Base-by-base conservation (phyloP, 345 rosid species). In the Passiflora organensis region DNA sequence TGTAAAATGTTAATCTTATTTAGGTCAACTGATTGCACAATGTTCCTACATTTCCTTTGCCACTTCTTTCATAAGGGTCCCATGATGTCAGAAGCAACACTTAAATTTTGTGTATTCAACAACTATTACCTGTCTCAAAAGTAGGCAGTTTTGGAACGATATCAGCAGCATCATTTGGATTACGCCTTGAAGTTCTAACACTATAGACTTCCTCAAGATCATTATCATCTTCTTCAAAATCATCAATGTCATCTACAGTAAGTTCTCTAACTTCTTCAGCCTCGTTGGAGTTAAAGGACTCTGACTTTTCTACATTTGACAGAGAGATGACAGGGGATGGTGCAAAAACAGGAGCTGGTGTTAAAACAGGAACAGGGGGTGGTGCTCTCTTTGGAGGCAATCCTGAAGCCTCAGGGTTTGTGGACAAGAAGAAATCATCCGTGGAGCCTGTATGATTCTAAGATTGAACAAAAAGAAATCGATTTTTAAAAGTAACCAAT, bases 231-330 rank as follows among this genome's bases (percentile, higher is more conserved):
- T 84, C 91, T 64, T 86, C 95, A 76, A 88, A 89, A 79, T 89
- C 97, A 32, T 93, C 97, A 77, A 93, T 93, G 72, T 93, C 99
- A 77, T 93, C 99, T 52, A 93, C 94, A 56, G 97, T 88, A 52
- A 93, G 82, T 69, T 93, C 99, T 60, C 70, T 84, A 51, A 57
- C 89, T 65, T 49, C 80, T 60, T 69, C 83, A 53, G 57, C 89
- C 60, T 48, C 81, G 16, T 76, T 55, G 52, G 97, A 89, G 73
- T 78, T 78, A 66, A 86, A 66, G 58, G 96, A 93, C 20, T 78
- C 95, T 32, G 94, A 82, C 57, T 76, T 82, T 67, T 73, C 63
- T 32, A 65, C 60, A 52, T 81, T 70, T 38, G 91, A 76, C 60
- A 62, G 72, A 42, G 86, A 62, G 10, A 51, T 67, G 55, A 62